Percentiles rank a stretch among this genome's conserved stretches.
Conservation (phyloP, 352 stramenopile genomes). For the Plasmopara halstedii region DNA sequence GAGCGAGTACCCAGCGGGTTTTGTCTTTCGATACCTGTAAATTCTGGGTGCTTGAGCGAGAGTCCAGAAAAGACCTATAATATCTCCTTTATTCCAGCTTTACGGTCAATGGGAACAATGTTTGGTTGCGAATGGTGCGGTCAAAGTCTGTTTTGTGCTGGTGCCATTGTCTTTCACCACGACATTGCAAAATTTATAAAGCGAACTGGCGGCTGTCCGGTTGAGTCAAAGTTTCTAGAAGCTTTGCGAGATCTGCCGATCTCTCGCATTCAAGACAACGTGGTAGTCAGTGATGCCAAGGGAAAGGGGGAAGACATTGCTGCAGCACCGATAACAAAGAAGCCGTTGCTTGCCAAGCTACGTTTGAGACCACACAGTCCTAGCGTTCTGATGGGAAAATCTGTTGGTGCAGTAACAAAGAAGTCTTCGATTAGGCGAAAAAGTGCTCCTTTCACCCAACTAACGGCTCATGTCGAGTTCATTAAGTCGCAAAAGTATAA, state of each 20-base stretch:
- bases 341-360: constrained; percentile 44
- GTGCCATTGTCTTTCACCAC: constrained; percentile 39
- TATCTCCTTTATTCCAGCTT: constrained; percentile 51
- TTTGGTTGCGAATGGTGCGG: constrained; percentile 56
- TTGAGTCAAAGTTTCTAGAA: constrained; percentile 8
- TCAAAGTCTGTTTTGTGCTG: constrained; percentile 55
- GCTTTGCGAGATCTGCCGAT: constrained; percentile 6
- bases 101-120: constrained; percentile 64
- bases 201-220: background rate
- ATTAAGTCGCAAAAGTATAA: constrained; percentile 1
- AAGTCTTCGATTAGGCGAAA: constrained; percentile 1
- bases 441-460: constrained; percentile 3
- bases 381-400: constrained; percentile 12
- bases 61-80: background rate
- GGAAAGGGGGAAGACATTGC: background rate
- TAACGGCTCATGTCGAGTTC: constrained; percentile 3
- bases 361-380: constrained; percentile 44
- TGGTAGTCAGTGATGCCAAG: background rate
- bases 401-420: background rate
- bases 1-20: constrained; percentile 48
- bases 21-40: constrained; percentile 31
- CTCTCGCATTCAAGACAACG: background rate
- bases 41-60: constrained; percentile 5
- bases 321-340: constrained; percentile 20
- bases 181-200: constrained; percentile 5